phyloP scores from a whole-genome alignment of 176 grass and related monocot genomes.

The Pontederia paniculata region DNA sequence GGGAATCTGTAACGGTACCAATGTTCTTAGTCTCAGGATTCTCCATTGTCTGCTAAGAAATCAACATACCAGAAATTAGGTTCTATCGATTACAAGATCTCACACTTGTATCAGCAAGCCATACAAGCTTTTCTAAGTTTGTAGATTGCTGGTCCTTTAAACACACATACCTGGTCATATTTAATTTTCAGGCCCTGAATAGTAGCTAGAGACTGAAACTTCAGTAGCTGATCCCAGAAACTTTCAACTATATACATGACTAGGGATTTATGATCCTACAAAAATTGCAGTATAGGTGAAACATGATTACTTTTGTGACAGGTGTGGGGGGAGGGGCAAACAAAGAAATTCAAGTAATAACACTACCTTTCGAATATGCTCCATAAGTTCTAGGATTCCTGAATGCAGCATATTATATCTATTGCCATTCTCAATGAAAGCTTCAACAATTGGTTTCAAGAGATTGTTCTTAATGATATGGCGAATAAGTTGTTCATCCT shows the following conservation, averaged over 20 bases:
- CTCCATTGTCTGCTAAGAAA: slow-evolving; percentile 42
- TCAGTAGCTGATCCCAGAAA: slow-evolving; percentile 51
- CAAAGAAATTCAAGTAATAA: no score
- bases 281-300: slow-evolving; percentile 1
- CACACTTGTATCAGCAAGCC: neutral
- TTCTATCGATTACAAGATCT: no score
- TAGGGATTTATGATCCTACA: slow-evolving; percentile 69
- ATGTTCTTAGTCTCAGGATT: slow-evolving; percentile 26
- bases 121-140: neutral
- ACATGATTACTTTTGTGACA: no score
- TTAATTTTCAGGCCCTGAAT: slow-evolving; percentile 59
- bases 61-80: slow-evolving; percentile 1
- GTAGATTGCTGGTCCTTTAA: slow-evolving; percentile 4
- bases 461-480: slow-evolving; percentile 57
- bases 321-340: no score
- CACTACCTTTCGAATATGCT: slow-evolving; percentile 72
- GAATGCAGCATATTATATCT: slow-evolving; percentile 88
- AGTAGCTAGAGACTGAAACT: slow-evolving; percentile 46
- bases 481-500: slow-evolving; percentile 76
- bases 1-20: slow-evolving; percentile 26
- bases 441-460: slow-evolving; percentile 69
- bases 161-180: slow-evolving; percentile 43
- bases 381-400: slow-evolving; percentile 56
- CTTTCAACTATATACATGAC: slow-evolving; percentile 45
- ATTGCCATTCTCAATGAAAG: slow-evolving; percentile 59